phyloP scores from a whole-genome alignment of 352 stramenopile species.

The Aphanomyces stellatus region DNA sequence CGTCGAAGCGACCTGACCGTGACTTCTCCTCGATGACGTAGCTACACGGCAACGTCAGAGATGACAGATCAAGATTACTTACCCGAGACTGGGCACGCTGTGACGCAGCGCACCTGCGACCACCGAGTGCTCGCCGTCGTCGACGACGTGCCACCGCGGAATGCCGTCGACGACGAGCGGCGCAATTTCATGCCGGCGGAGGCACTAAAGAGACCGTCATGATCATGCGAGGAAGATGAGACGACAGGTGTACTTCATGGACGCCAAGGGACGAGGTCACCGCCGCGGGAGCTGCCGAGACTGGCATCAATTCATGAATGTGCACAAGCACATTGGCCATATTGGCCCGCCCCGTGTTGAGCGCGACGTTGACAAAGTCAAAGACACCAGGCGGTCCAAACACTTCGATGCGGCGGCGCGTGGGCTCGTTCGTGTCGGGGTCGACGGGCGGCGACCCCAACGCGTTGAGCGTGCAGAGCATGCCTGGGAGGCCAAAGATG shows the following conservation, averaged over 20 bases:
- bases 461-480: slow-evolving; percentile 79
- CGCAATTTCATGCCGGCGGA: slow-evolving; percentile 46
- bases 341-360: slow-evolving; percentile 53
- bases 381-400: slow-evolving; percentile 74
- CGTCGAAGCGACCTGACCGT: slow-evolving; percentile 75
- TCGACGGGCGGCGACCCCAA: slow-evolving; percentile 57
- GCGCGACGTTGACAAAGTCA: slow-evolving; percentile 62
- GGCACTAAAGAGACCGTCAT: slow-evolving; percentile 24
- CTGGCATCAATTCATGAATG: slow-evolving; percentile 69
- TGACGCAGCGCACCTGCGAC: slow-evolving; percentile 61
- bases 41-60: slow-evolving; percentile 23
- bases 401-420: slow-evolving; percentile 46
- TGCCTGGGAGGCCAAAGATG: slow-evolving; percentile 67
- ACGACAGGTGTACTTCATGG: slow-evolving; percentile 25
- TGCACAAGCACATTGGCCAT: slow-evolving; percentile 62
- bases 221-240: background rate
- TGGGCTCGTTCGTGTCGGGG: slow-evolving; percentile 37
- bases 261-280: too few species aligned
- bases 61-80: slow-evolving; percentile 7
- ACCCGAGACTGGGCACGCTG: slow-evolving; percentile 75
- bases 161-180: slow-evolving; percentile 46
- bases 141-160: slow-evolving; percentile 58
- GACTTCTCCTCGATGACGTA: slow-evolving; percentile 74
- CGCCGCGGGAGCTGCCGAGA: too few species aligned
- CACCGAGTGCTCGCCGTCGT: slow-evolving; percentile 57